Conservation (phyloP, 2,329 filamentous ascomycete genomes). For the Atkinsonella hypoxylon region DNA sequence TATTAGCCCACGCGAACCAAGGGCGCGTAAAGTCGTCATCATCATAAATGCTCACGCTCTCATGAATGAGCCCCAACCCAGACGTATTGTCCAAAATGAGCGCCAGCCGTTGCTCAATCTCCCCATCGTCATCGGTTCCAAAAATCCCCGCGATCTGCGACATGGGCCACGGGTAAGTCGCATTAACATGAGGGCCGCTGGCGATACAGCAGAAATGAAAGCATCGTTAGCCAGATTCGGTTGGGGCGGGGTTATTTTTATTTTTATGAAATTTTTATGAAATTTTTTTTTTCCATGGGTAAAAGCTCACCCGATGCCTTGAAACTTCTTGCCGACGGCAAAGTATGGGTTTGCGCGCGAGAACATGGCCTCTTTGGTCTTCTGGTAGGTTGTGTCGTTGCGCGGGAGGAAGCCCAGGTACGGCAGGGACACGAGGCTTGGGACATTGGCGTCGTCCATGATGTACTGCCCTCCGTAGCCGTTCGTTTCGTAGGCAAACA, state of each 20-base stretch:
- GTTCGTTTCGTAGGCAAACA: conserved; percentile 69
- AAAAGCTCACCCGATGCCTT: conserved; percentile 17
- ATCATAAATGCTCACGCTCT: conserved; percentile 33
- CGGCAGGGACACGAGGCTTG: conserved; percentile 52
- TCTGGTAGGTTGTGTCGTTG: conserved; percentile 58
- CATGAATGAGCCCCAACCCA: conserved; percentile 34
- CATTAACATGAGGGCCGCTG: conserved; percentile 53
- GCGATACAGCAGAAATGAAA: too few relatives aligned
- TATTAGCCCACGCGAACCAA: conserved; percentile 35
- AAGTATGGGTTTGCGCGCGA: conserved; percentile 70
- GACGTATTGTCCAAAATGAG: conserved; percentile 29
- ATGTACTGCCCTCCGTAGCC: conserved; percentile 55
- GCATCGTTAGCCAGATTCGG: not conserved
- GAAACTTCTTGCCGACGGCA: conserved; percentile 13
- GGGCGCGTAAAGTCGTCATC: conserved; percentile 27
- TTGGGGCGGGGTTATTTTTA: too few relatives aligned
- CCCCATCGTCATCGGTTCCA: conserved; percentile 28
- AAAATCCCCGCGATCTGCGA: conserved; percentile 40
- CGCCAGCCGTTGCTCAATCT: conserved; percentile 21
- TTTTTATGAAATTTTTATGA: too few relatives aligned
- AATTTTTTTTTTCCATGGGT: too few relatives aligned
- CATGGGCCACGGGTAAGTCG: conserved; percentile 45
- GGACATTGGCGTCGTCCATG: conserved; percentile 65
- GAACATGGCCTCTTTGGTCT: conserved; percentile 69
- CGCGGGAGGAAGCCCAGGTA: conserved; percentile 48